Evolutionary conservation across 768 basidiomycete genomes (phyloP), one percentile per base, ranked within the genome.

Genomic region (Collybia nuda): DNA sequence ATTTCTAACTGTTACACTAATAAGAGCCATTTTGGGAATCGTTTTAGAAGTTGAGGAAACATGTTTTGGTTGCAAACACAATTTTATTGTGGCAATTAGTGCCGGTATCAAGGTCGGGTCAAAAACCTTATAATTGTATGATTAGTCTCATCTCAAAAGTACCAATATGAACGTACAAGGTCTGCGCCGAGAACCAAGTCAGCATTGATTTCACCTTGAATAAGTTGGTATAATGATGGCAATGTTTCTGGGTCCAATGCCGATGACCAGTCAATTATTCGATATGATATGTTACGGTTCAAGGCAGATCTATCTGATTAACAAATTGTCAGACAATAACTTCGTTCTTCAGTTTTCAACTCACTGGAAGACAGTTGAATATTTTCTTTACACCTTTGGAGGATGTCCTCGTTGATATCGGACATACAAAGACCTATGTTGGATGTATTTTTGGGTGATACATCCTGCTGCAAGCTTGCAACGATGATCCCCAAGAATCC

Each of bases 141-240:
- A 11, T 32, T 32, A 32, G 12, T 32, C 5, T 5, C 3, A 29
- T 40, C 22, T 5, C 15, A 11, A 15, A 22, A 15, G 37, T 18
- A 48, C 14, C 35, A 11, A n/a, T 23, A 5, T 24, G 47, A 35
- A 64, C 66, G 26, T 37, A 76, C 77, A 41, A 90, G 72, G 61
- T 93, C 90, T 37, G 90, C 84, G 6, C 90, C 89, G 0, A 93
- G 59, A 32, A 92, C 70, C 6, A 90, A 47, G 43, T 88, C 82
- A 2, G 79, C 71, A 5, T 72, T 61, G 12, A 79, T 67, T 17
- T 74, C 68, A 18, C 76, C 67, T 19, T 62, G 50, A 3, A 90
- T 56, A 2, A 78, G 57, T 5, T 58, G 57, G 6, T 56, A 51
- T 3, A 70, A 37, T 8, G 70, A 52, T 42, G 53, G 44, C 7